These are phyloP conservation scores for Phaeosphaeriaceae sp. DNA, from an alignment of 2,329 filamentous ascomycete genomes.

Conservation along the genomic window DNA sequence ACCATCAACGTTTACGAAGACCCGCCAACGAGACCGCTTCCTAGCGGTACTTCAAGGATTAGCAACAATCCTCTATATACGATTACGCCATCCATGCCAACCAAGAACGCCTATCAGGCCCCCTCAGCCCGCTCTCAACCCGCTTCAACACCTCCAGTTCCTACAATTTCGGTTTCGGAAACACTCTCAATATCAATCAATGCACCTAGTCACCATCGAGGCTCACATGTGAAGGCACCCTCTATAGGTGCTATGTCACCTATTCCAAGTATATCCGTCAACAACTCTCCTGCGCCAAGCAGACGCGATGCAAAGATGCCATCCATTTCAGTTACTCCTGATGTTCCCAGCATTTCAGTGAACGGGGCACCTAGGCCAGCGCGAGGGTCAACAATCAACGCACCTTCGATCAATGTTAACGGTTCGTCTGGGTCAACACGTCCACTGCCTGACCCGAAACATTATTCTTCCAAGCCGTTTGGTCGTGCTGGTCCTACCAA, in stretches of 20 bases:
- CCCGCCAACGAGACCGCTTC: slow-evolving; percentile 35
- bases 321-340: slow-evolving; percentile 23
- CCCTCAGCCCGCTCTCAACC: slow-evolving; percentile 32
- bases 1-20: slow-evolving; percentile 36
- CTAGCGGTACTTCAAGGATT: slow-evolving; percentile 32
- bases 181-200: neutral
- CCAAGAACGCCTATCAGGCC: slow-evolving; percentile 59
- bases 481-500: slow-evolving; percentile 42
- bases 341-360: slow-evolving; percentile 40
- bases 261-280: slow-evolving; percentile 35
- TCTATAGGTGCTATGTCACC: slow-evolving; percentile 25
- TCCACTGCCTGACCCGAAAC: slow-evolving; percentile 55
- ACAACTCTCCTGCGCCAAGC: slow-evolving; percentile 16
- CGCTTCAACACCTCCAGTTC: slow-evolving; percentile 31
- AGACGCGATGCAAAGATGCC: slow-evolving; percentile 11
- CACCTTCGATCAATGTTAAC: slow-evolving; percentile 36
- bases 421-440: slow-evolving; percentile 46
- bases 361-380: slow-evolving; percentile 23
- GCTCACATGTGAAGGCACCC: slow-evolving; percentile 12
- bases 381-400: slow-evolving; percentile 21
- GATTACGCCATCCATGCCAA: slow-evolving; percentile 38
- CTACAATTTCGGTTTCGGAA: slow-evolving; percentile 29
- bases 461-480: slow-evolving; percentile 49
- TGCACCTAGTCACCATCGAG: neutral
- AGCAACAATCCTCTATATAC: slow-evolving; percentile 34